phyloP scores from a whole-genome alignment of 257 asterid species.

The Coffea eugenioides region DNA sequence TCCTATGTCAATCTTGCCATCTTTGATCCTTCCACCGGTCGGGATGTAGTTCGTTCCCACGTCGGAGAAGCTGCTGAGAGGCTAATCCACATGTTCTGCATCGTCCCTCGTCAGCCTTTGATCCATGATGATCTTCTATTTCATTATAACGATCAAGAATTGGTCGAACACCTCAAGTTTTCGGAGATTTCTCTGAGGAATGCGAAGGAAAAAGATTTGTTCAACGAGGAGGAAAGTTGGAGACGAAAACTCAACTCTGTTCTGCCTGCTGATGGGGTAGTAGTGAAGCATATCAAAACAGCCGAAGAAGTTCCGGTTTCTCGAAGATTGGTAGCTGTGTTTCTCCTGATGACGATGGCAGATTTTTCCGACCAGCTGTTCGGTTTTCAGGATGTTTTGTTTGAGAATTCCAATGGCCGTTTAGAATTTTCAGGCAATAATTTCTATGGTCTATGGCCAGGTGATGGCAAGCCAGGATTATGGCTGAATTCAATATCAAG shows the following conservation, averaged over 20 bases:
- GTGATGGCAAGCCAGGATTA: conserved; percentile 79
- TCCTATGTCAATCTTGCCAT: conserved; percentile 85
- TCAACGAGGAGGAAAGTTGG: conserved; percentile 45
- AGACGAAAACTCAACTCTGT: conserved; percentile 58
- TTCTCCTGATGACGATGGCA: conserved; percentile 75
- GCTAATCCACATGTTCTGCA: conserved; percentile 70
- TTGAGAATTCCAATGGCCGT: conserved; percentile 61
- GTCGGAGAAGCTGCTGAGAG: conserved; percentile 78
- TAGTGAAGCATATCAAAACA: conserved; percentile 68
- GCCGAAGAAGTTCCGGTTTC: conserved; percentile 69
- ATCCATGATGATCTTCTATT: conserved; percentile 62
- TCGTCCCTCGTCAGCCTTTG: conserved; percentile 69
- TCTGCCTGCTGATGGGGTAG: conserved; percentile 55
- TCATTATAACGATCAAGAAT: conserved; percentile 59
- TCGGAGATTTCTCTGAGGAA: conserved; percentile 47
- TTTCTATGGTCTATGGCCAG: conserved; percentile 65
- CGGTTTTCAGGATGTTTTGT: conserved; percentile 65
- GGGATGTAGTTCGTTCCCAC: conserved; percentile 64
- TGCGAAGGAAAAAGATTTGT: conserved; percentile 28
- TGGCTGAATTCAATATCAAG: conserved; percentile 69
- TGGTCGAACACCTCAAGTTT: conserved; percentile 47
- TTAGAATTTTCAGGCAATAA: conserved; percentile 61
- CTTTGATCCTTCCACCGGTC: conserved; percentile 77
- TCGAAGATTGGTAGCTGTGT: conserved; percentile 62
- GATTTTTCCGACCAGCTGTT: conserved; percentile 86